Base-by-base conservation (phyloP, 176 grass and related monocot genomes). In the Avena eriantha region DNA sequence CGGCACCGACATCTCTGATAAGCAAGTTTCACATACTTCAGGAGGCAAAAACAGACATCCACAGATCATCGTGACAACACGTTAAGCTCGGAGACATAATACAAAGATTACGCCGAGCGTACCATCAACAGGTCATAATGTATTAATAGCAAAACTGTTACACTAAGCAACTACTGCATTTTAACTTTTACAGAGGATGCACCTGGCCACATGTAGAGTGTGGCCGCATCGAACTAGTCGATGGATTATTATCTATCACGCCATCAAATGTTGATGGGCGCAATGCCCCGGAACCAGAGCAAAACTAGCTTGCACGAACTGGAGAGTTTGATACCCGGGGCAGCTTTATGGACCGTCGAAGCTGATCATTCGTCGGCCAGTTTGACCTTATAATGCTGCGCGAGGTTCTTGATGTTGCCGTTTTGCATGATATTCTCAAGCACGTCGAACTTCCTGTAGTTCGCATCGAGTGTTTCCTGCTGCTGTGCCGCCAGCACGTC, bases 391-490 rank as follows among this genome's bases (percentile, higher is more conserved):
- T 95, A 95, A 57, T 72, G 86, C 1, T 76, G 83, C 18, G 88
- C 86, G n/a, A 95, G 82, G 1, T 80, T 86, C 22, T 77, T 73
- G 21, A 83, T 76, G 12, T 56, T 12, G 67, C 89, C 88, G 2
- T 89, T 88, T 43, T 80, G 41, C 50, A 91, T 21, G 23, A 89
- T 3, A 24, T 16, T 85, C 36, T 95, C 93, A 0, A 95, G 61
- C 84, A 91, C 79, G 24, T 85, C 84, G 10, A 80, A 93, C 67
- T 95, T 93, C 53, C 80, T 93, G 72, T 84, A 59, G 84, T 77
- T 91, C 12, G 43, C 80, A 22, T 76, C 81, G 1, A 93, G 91
- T 34, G 33, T 49, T 49, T 90, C 91, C 49, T 79, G 76, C 59
- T 95, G 93, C 76, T 87, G 86, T 11, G 75, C 79, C 19, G 86